Evolutionary conservation across 2,329 filamentous ascomycete genomes (phyloP), one percentile per base, ranked within the genome.

Genomic region (Fusarium bactridioides): DNA sequence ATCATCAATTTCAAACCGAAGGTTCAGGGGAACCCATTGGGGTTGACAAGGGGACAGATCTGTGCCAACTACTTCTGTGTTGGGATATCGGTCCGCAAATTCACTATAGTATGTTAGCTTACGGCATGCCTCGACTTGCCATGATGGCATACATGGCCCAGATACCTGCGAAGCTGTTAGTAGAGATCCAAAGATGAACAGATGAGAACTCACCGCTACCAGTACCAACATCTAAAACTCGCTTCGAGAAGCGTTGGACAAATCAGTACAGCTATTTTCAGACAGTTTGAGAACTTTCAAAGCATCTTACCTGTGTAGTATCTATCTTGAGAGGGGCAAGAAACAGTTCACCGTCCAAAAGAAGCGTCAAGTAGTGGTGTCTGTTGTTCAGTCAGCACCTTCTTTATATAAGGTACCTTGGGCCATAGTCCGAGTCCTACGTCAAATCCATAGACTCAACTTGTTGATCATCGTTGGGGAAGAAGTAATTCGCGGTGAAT

Each of bases 321-420:
- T 47, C 59, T 1, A 23, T 27, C 2, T 58, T 31, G 0, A 47
- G 0, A 18, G 51, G 59, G 2, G 51, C 51, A 4, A 61, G 59
- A 40, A 61, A 58, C 10, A 61, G 19, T 33, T 58, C 33, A 13
- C 37, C 29, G 9, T 61, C 59, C n/a, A 61, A 27, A 5, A 61
- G 59, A 40, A 61, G 51, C 10, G 59, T 58, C 25, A 61, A 8
- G 33, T 61, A 61, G 2, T 61, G 59, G 18, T 61, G 59, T 2
- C 59, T 61, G 10, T 10, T 33, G 1, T 1, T 0, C 0, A 7
- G 12, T 61, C 1, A 61, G 18, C 5, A 7, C 5, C 9, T 3
- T 1, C 0, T 35, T 10, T 0, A 7, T 15, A 0, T 0, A n/a
- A n/a, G n/a, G n/a, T n/a, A 7, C 3, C 4, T 25, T 2, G 1